Percentiles rank a stretch among this genome's conserved stretches.
Evolutionary conservation across 805 yeast genomes (phyloP).

Genomic region (Starmerella floris): DNA sequence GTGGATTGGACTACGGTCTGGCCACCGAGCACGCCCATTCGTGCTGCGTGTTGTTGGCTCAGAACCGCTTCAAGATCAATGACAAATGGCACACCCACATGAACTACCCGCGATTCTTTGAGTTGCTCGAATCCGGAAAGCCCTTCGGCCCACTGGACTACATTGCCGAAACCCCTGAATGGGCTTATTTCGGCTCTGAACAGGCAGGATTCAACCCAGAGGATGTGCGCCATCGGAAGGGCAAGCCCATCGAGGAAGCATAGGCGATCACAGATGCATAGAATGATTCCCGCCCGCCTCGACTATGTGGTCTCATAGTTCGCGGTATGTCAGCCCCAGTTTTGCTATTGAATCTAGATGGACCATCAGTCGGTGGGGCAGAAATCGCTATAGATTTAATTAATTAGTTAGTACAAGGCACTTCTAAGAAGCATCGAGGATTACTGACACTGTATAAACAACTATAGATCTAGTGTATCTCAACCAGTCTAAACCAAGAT

Average conservation of each 20-base stretch:
- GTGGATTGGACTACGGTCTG: conserved; percentile 63
- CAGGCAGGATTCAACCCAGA: conserved; percentile 84
- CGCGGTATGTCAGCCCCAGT: too few species aligned
- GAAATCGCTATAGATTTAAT: too few species aligned
- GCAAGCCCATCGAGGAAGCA: conserved; percentile 30
- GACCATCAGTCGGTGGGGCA: too few species aligned
- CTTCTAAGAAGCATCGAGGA: too few species aligned
- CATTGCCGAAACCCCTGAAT: conserved; percentile 64
- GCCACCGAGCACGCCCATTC: conserved; percentile 96
- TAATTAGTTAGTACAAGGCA: too few species aligned
- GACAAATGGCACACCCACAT: conserved; percentile 82
- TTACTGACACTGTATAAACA: too few species aligned
- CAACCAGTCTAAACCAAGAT: too few species aligned
- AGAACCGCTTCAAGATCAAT: conserved; percentile 51
- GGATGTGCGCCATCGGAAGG: conserved; percentile 38
- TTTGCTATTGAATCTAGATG: too few species aligned
- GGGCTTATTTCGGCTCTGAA: conserved; percentile 82
- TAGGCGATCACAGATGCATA: not conserved
- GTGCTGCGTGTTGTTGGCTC: conserved; percentile 79
- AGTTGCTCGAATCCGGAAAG: conserved; percentile 49
- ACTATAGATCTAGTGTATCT: too few species aligned
- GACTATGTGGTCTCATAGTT: too few species aligned
- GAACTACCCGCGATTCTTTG: conserved; percentile 63
- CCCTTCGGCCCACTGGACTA: conserved; percentile 71
- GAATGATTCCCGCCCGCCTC: too few species aligned